Conservation (phyloP, 345 rosid genomes). For the Brassica juncea region DNA sequence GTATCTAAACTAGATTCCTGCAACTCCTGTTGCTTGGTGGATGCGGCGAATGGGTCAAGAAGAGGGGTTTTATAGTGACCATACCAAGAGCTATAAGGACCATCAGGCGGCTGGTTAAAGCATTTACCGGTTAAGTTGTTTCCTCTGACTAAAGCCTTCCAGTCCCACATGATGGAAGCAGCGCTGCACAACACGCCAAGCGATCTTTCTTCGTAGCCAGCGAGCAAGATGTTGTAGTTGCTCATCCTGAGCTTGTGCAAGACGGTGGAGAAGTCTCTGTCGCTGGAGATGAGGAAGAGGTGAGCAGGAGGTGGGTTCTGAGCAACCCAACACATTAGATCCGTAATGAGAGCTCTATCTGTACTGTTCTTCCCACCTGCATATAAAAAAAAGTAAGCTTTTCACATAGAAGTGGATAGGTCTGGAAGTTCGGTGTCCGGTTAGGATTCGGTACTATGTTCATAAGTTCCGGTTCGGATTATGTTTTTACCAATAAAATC, state of each 20-base stretch:
- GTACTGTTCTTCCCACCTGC: conserved; percentile 85
- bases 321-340: conserved; percentile 80
- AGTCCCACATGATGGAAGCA: conserved; percentile 90
- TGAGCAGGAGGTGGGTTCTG: conserved; percentile 95
- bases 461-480: too few relatives aligned
- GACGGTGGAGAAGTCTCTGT: conserved; percentile 61
- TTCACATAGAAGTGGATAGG: too few relatives aligned
- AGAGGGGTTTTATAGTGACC: conserved; percentile 71
- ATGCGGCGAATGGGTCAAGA: conserved; percentile 62
- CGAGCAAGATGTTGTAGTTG: conserved; percentile 88
- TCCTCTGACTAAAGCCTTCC: conserved; percentile 63
- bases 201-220: conserved; percentile 45
- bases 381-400: background rate
- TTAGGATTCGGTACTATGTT: too few relatives aligned
- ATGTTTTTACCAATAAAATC: too few relatives aligned
- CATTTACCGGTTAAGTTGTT: conserved; percentile 52
- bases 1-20: conserved; percentile 42
- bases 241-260: conserved; percentile 80
- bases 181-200: conserved; percentile 74
- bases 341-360: conserved; percentile 68
- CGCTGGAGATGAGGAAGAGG: conserved; percentile 78
- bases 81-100: conserved; percentile 90
- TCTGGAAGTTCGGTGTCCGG: too few relatives aligned
- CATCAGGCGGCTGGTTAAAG: conserved; percentile 93
- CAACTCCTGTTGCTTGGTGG: conserved; percentile 38